A percentile compares a stretch with the other conserved stretches of the same genome.
phyloP scores from a whole-genome alignment of 768 basidiomycete species.

The Trametes meyenii region DNA sequence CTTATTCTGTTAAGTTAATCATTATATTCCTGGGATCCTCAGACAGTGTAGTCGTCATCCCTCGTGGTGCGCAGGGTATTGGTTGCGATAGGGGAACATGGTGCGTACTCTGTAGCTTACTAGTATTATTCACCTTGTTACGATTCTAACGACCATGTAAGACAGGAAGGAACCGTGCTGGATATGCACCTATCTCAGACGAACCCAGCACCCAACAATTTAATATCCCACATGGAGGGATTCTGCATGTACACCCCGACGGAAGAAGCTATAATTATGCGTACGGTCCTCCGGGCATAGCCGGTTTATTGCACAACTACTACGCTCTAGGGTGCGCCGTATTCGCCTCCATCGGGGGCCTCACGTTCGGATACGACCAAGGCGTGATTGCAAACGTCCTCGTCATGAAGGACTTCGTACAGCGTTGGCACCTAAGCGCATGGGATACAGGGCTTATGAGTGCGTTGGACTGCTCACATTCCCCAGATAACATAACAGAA shows the following conservation, averaged over 20 bases:
- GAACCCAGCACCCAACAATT: neutral
- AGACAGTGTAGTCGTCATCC: too few species aligned
- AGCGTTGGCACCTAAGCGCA: conserved; percentile 69
- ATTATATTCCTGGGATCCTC: too few species aligned
- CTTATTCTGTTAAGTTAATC: too few species aligned
- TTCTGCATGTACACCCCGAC: conserved; percentile 26
- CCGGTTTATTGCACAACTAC: conserved; percentile 64
- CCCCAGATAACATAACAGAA: neutral
- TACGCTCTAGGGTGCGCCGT: conserved; percentile 69
- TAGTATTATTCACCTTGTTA: too few species aligned
- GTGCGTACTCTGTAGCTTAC: too few species aligned
- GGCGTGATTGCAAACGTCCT: conserved; percentile 87
- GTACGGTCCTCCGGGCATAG: conserved; percentile 72
- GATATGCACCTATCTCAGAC: conserved; percentile 11
- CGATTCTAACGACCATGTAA: neutral
- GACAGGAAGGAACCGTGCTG: conserved; percentile 4
- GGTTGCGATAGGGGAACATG: too few species aligned
- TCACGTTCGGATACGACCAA: conserved; percentile 84
- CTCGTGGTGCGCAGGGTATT: too few species aligned
- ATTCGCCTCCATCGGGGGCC: conserved; percentile 76
- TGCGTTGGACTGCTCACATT: conserved; percentile 38
- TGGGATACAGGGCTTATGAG: conserved; percentile 81
- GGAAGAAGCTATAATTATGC: conserved; percentile 56
- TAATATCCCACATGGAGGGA: conserved; percentile 19
- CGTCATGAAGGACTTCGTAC: conserved; percentile 76